Evolutionary conservation across 441 rosid genomes (phyloP), one percentile per base, ranked within the genome.

Genomic region (Gossypium aridum): DNA sequence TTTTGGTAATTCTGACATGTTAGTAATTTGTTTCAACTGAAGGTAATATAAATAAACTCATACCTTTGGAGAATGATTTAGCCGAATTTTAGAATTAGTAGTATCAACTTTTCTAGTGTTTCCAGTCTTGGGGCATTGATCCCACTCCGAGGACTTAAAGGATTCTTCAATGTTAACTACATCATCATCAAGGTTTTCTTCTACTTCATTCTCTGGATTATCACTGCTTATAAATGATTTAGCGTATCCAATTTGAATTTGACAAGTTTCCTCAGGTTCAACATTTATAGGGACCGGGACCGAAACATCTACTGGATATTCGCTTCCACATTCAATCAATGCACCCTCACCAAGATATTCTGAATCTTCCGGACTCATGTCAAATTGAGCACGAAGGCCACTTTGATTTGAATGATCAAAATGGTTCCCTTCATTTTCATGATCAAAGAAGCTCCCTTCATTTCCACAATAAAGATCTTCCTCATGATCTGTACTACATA

Each of bases 291-390:
- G 53, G 39, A 76, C 73, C 26, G 53, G 49, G 75, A 79, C 56
- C 75, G 56, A 76, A 81, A 83, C 77, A 71, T 77, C 81, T 39
- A 73, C 72, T 53, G 49, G 72, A 67, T 57, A 71, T 74, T 74
- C 84, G 70, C 75, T 76, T 78, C 71, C 79, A 71, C 80, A 65
- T 81, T 63, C 82, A 47, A 57, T 54, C 67, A 67, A 54, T 57
- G 57, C 76, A 37, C 4, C 55, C 12, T 81, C 84, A 73, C 82
- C 84, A 63, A 69, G 69, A 81, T 56, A 68, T 17, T 85, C 75
- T 34, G 87, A 89, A 79, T 62, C 80, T 61, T 80, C 85, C 7
- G 81, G 77, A 67, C 84, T 87, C 81, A 80, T 85, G 31, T 87
- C 86, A 80, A 80, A 84, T 67, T 72, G 74, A 76, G 74, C 78